Conservation (phyloP, 2,329 filamentous ascomycete genomes). For the Penicillium digitatum region DNA sequence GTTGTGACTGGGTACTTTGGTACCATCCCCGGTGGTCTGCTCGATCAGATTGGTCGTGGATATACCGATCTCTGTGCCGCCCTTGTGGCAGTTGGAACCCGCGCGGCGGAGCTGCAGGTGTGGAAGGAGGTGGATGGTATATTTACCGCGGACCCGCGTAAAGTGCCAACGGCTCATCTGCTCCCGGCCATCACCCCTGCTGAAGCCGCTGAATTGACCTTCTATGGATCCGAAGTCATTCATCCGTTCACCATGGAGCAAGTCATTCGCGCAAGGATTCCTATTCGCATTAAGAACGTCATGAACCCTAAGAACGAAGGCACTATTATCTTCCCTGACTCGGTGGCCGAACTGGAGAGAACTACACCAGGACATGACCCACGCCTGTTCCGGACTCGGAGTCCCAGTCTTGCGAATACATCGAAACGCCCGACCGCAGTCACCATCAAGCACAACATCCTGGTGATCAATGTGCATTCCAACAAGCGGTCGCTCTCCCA, state of each 20-base stretch:
- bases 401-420: slow-evolving; percentile 49
- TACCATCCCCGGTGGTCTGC: slow-evolving; percentile 80
- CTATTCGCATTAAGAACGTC: slow-evolving; percentile 67
- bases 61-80: slow-evolving; percentile 97
- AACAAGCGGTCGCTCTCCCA: slow-evolving; percentile 96
- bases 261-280: slow-evolving; percentile 62
- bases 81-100: slow-evolving; percentile 81
- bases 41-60: slow-evolving; percentile 87
- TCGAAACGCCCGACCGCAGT: slow-evolving; percentile 81
- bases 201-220: slow-evolving; percentile 92
- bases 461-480: slow-evolving; percentile 95
- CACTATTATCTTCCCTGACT: slow-evolving; percentile 71
- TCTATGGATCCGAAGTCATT: slow-evolving; percentile 93
- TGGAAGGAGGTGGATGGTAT: slow-evolving; percentile 99
- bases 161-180: slow-evolving; percentile 89
- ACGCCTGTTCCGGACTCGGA: slow-evolving; percentile 49
- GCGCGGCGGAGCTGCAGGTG: slow-evolving; percentile 84
- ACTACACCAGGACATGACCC: slow-evolving; percentile 55
- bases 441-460: slow-evolving; percentile 95
- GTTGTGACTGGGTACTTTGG: slow-evolving; percentile 94
- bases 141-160: slow-evolving; percentile 79
- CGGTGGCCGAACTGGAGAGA: slow-evolving; percentile 49
- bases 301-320: slow-evolving; percentile 62
- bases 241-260: slow-evolving; percentile 99
- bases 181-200: slow-evolving; percentile 84